These are phyloP conservation scores for Hypoxylon sp. DNA, from an alignment of 2,329 filamentous ascomycete species.

Conservation along the genomic window DNA sequence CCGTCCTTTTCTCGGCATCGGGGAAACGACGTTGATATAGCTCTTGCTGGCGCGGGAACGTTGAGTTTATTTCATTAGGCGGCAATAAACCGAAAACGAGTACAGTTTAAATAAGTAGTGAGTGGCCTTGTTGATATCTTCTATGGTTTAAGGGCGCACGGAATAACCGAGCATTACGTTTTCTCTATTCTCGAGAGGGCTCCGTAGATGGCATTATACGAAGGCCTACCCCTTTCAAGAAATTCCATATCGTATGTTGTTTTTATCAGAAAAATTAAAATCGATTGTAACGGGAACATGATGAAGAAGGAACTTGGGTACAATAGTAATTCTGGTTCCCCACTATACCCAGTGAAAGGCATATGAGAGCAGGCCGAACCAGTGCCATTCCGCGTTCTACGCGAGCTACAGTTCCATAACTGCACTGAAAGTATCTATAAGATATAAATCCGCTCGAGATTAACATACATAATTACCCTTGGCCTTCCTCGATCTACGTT, in stretches of 20 bases:
- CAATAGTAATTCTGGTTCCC: slow-evolving; percentile 17
- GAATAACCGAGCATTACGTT: no score
- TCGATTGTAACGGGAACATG: no score
- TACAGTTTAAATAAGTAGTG: no score
- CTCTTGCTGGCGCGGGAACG: slow-evolving; percentile 58
- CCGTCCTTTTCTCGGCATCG: slow-evolving; percentile 67
- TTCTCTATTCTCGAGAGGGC: no score
- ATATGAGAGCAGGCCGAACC: slow-evolving; percentile 4
- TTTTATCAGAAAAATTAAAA: no score
- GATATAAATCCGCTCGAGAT: neutral
- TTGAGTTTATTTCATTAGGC: slow-evolving; percentile 64
- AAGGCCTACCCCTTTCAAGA: no score
- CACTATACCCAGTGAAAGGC: slow-evolving; percentile 1
- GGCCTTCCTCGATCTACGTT: neutral
- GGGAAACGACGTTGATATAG: slow-evolving; percentile 59
- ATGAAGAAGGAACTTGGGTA: no score
- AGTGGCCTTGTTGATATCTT: no score
- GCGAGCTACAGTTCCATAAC: neutral
- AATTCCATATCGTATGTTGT: no score
- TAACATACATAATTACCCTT: neutral
- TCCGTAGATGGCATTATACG: no score
- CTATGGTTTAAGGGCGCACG: no score
- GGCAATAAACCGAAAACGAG: slow-evolving; percentile 55
- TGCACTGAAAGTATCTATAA: neutral
- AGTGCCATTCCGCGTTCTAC: neutral